phyloP scores from a whole-genome alignment of 495 filamentous ascomycete species.

The Amorphotheca resinae region DNA sequence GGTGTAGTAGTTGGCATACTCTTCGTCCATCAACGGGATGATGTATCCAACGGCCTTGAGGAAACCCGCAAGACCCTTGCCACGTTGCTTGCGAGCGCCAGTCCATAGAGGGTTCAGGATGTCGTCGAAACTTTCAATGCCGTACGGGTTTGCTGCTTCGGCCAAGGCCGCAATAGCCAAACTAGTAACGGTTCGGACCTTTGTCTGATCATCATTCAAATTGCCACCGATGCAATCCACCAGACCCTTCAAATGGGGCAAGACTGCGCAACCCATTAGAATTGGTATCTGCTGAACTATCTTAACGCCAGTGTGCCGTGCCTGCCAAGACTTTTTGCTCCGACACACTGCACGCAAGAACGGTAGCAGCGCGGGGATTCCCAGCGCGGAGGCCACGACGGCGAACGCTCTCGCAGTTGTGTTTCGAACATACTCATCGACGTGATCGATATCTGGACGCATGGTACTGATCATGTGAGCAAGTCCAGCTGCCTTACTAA shows the following conservation, averaged over 20 bases:
- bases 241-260: constrained; percentile 90
- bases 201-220: constrained; percentile 93
- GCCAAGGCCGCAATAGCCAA: constrained; percentile 92
- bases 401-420: constrained; percentile 96
- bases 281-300: constrained; percentile 99
- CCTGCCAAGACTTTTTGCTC: constrained; percentile 98
- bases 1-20: constrained; percentile 98
- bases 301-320: constrained; percentile 97
- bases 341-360: constrained; percentile 92
- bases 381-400: constrained; percentile 91
- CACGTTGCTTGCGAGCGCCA: constrained; percentile 87
- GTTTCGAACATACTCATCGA: constrained; percentile 98
- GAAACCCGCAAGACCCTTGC: constrained; percentile 91
- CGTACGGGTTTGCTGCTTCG: constrained; percentile 93
- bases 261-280: constrained; percentile 92
- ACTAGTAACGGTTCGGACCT: constrained; percentile 91
- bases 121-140: constrained; percentile 97
- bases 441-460: constrained; percentile 97
- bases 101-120: constrained; percentile 97
- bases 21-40: constrained; percentile 98
- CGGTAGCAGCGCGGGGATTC: constrained; percentile 87
- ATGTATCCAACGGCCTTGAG: constrained; percentile 97
- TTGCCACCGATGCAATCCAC: constrained; percentile 96
- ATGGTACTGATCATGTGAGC: constrained; percentile 99
- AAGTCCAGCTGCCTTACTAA: constrained; percentile 91